Evolutionary conservation across 768 basidiomycete genomes (phyloP).

Genomic region (Pluteus cervinus): DNA sequence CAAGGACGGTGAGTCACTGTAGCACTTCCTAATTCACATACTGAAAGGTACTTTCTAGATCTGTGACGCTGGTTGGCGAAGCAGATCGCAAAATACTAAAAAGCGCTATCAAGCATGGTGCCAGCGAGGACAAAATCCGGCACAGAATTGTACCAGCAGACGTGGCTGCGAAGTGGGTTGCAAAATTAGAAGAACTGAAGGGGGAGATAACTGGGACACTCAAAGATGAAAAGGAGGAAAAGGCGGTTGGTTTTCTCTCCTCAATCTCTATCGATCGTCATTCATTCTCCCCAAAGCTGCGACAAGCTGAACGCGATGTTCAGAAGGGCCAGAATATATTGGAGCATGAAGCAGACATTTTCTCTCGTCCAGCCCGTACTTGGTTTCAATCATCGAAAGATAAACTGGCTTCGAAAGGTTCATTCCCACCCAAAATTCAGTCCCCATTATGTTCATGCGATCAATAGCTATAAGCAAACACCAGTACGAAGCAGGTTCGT

Average conservation of each 20-base stretch:
- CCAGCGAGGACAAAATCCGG: constrained; percentile 72
- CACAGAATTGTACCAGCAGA: constrained; percentile 86
- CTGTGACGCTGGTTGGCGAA: constrained; percentile 94
- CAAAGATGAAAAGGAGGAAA: constrained; percentile 93
- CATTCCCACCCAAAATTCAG: too few species aligned
- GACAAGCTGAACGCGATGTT: constrained; percentile 93
- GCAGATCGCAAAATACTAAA: constrained; percentile 95
- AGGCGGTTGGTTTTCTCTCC: constrained; percentile 47
- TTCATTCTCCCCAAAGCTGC: constrained; percentile 55
- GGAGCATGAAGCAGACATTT: constrained; percentile 89
- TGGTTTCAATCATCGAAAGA: constrained; percentile 95
- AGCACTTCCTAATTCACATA: constrained; percentile 1
- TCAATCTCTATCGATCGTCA: not conserved
- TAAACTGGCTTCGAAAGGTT: constrained; percentile 77
- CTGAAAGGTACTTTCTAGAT: constrained; percentile 38
- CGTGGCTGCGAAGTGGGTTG: constrained; percentile 60
- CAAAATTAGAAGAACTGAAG: constrained; percentile 65
- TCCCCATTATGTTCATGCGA: not conserved
- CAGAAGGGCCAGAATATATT: constrained; percentile 94
- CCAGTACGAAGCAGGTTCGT: constrained; percentile 62
- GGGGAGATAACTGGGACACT: constrained; percentile 75
- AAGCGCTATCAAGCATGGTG: constrained; percentile 85
- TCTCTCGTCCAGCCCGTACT: constrained; percentile 88
- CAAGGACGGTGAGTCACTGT: constrained; percentile 69
- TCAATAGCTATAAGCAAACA: constrained; percentile 66